Evolutionary conservation across 495 filamentous ascomycete genomes (phyloP), one percentile per base, ranked within the genome.

Genomic region (Penicillium pancosmium): DNA sequence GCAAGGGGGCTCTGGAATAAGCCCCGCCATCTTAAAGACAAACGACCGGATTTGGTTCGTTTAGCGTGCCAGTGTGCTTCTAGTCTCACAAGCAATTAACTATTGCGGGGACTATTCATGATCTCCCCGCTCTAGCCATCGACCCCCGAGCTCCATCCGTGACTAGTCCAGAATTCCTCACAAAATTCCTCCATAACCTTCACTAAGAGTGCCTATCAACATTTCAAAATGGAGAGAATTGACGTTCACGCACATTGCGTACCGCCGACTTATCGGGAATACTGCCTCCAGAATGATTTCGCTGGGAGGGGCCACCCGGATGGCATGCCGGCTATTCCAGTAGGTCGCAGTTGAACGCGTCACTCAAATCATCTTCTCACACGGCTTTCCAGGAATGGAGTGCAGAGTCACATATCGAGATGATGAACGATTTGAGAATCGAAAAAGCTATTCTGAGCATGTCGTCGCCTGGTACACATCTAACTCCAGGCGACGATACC

Each of bases 401-500:
- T 23, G 41, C 57, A 18, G 62, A 74, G 33, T 54, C 63, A 10
- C 82, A 84, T 55, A 75, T 85, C 12, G 46, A 63, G 0, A 62
- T 80, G 53, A 83, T 85, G 82, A 60, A 73, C 25, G 54, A 65
- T 2, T 36, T 67, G 50, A 72, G 73, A 41, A 82, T 84, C 61
- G 57, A 57, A 27, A 80, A 77, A 63, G 80, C 81, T n/a, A 75
- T 84, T 31, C 64, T 85, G 15, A 78, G 72, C 66, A 78, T 82
- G 62, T 74, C 75, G 13, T 79, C 78, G 3, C 82, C 82, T 0
- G 81, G 79, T 31, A 82, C 76, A 0, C 63, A 78, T 48, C 66
- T 84, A 44, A 68, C 69, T 2, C 63, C 73, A 9, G 66, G 65
- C 2, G 64, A 81, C 49, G 56, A 73, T 46, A 59, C 50, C 3